Percentiles rank a stretch among this genome's conserved stretches.
Evolutionary conservation across 495 filamentous ascomycete species (phyloP).

Genomic region (Annulohypoxylon moriforme): DNA sequence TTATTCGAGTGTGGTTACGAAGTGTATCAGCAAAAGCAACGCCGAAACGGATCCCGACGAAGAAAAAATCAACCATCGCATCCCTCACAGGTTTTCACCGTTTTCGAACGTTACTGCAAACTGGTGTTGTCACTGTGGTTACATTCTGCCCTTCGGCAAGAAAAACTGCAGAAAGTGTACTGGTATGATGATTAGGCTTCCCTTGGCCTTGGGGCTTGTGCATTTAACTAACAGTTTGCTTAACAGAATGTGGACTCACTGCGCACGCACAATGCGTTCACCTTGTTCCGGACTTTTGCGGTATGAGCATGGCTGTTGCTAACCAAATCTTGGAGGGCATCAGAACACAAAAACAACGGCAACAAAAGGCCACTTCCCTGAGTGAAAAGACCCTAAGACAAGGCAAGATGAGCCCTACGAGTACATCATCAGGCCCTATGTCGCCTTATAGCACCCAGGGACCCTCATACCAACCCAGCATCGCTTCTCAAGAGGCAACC

Average conservation of each 20-base stretch:
- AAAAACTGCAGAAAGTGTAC: conserved; percentile 93
- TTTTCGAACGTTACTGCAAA: conserved; percentile 98
- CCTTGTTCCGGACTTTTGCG: conserved; percentile 98
- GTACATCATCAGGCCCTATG: conserved; percentile 44
- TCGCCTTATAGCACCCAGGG: conserved; percentile 44
- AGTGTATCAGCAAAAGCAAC: conserved; percentile 99
- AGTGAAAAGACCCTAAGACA: conserved; percentile 74
- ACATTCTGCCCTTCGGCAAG: conserved; percentile 94
- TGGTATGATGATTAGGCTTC: conserved; percentile 63
- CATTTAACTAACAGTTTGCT: conserved; percentile 42
- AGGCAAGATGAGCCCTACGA: conserved; percentile 55
- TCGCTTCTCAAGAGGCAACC: conserved; percentile 59
- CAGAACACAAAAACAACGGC: conserved; percentile 67
- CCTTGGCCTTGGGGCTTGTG: neutral
- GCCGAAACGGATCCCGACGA: conserved; percentile 98
- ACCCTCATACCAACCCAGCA: conserved; percentile 50
- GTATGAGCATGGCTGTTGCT: conserved; percentile 98
- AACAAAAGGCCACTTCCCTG: conserved; percentile 64
- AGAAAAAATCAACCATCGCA: conserved; percentile 99
- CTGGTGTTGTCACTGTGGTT: conserved; percentile 99
- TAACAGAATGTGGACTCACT: conserved; percentile 87
- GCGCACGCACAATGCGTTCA: conserved; percentile 92
- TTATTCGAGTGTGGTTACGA: conserved; percentile 96
- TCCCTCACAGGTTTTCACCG: conserved; percentile 93
- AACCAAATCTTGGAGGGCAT: conserved; percentile 88